A percentile compares a stretch with the other conserved stretches of the same genome.
phyloP scores from a whole-genome alignment of 495 filamentous ascomycete species.

The Evernia prunastri region DNA sequence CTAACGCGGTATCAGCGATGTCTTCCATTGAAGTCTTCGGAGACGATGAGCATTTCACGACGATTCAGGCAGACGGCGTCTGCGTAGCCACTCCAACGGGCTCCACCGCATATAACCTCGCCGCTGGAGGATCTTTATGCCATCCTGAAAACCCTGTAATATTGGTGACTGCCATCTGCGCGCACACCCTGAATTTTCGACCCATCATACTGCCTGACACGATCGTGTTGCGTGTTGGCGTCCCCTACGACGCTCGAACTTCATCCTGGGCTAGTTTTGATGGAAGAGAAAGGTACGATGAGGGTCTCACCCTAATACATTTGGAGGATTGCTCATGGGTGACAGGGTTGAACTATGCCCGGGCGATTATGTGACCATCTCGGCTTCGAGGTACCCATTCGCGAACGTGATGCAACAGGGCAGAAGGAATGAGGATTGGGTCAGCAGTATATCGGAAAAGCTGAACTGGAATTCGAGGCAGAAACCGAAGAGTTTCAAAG shows the following conservation, averaged over 20 bases:
- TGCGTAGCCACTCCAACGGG: conserved; percentile 90
- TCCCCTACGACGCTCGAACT: conserved; percentile 85
- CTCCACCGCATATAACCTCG: conserved; percentile 94
- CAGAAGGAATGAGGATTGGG: conserved; percentile 78
- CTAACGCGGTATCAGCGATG: conserved; percentile 23
- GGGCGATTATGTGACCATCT: conserved; percentile 94
- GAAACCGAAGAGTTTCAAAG: conserved; percentile 58
- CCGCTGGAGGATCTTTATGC: conserved; percentile 88
- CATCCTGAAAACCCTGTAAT: conserved; percentile 98
- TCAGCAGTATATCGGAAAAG: conserved; percentile 82
- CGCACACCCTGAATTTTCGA: conserved; percentile 91
- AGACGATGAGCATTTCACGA: conserved; percentile 90
- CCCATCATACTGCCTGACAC: conserved; percentile 95
- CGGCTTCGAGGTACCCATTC: conserved; percentile 87
- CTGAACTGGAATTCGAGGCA: conserved; percentile 88
- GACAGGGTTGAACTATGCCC: conserved; percentile 69
- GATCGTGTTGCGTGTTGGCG: conserved; percentile 82
- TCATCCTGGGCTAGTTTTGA: conserved; percentile 96
- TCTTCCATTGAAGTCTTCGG: conserved; percentile 80
- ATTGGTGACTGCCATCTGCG: conserved; percentile 89
- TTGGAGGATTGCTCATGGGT: conserved; percentile 13
- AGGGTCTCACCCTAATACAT: neutral
- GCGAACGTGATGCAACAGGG: conserved; percentile 76
- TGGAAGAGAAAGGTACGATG: conserved; percentile 65
- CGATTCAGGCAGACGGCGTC: conserved; percentile 77